Base-by-base conservation (phyloP, 805 yeast species). In the Schizosaccharomyces pombe region DNA sequence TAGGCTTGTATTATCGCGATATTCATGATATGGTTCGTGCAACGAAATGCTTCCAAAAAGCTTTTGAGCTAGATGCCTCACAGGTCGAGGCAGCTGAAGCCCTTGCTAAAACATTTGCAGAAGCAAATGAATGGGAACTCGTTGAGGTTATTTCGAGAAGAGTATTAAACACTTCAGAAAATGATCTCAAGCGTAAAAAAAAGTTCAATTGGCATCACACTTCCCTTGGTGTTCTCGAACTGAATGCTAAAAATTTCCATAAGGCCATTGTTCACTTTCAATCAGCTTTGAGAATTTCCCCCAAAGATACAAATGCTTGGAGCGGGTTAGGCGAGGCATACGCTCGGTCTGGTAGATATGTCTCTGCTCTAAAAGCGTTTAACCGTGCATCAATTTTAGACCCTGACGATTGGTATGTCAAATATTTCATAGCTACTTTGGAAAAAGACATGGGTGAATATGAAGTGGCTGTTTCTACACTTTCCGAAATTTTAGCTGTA, bases 251-350 rank as follows among this genome's bases (percentile, higher is more conserved):
- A 60, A 79, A 81, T 59, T 84, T 78, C 58, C 77, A 76, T 1
- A 78, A 78, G 55, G 94, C 98, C 0, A 81, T 89, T 52, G 89
- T 83, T 65, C 79, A 83, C 76, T 86, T 85, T 63, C 98, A 91
- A 65, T 75, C 79, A 29, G 86, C 95, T 1, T 70, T 91, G 52
- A 73, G 96, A 57, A 68, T 82, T 58, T 70, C 78, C 47, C 69
- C 81, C 0, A 58, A 62, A 54, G 96, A 91, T 65, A 64, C 75
- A 1, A 80, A 83, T 58, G 80, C 94, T 1, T 89, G 97, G 96
- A 71, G 82, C 30, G 95, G 95, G 0, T 69, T 91, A n/a, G 98
- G 98, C n/a, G 97, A 91, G 64, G 89, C 95, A 0, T 91, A 91
- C 64, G 70, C 75, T 55, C 75, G 78, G 28, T 77, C 91, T 64